Evolutionary conservation across 306 rosid genomes (phyloP).

Genomic region (Cercis canadensis): DNA sequence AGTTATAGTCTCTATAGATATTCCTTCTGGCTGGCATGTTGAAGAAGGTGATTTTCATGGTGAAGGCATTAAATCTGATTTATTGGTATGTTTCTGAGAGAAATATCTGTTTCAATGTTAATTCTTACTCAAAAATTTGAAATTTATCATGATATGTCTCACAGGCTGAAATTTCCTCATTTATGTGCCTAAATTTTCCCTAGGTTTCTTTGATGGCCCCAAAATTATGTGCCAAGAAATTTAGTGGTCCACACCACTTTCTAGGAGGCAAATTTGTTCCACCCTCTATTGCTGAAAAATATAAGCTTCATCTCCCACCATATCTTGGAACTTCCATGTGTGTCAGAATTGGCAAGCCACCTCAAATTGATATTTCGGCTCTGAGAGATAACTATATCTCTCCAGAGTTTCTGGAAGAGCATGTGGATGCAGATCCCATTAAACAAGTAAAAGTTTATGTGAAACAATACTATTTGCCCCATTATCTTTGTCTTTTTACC

Average conservation of each 20-base stretch:
- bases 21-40: slow-evolving; percentile 99
- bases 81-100: slow-evolving; percentile 74
- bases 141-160: slow-evolving; percentile 32
- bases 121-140: slow-evolving; percentile 32
- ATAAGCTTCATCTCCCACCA: slow-evolving; percentile 82
- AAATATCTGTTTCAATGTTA: background rate
- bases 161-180: slow-evolving; percentile 17
- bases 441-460: slow-evolving; percentile 61
- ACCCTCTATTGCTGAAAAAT: slow-evolving; percentile 74
- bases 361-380: slow-evolving; percentile 83
- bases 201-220: slow-evolving; percentile 98
- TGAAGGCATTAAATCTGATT: slow-evolving; percentile 81
- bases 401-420: slow-evolving; percentile 85
- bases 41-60: slow-evolving; percentile 82
- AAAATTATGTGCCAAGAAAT: slow-evolving; percentile 87
- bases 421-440: slow-evolving; percentile 78
- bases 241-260: slow-evolving; percentile 87
- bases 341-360: slow-evolving; percentile 84
- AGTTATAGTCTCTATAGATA: slow-evolving; percentile 77
- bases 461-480: slow-evolving; percentile 11
- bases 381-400: slow-evolving; percentile 94
- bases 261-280: slow-evolving; percentile 98
- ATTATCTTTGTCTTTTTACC: background rate
- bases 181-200: slow-evolving; percentile 30
- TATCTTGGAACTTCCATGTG: slow-evolving; percentile 91